Base-by-base conservation (phyloP, 148 eudicot species). In the Chenopodium quinoa region DNA sequence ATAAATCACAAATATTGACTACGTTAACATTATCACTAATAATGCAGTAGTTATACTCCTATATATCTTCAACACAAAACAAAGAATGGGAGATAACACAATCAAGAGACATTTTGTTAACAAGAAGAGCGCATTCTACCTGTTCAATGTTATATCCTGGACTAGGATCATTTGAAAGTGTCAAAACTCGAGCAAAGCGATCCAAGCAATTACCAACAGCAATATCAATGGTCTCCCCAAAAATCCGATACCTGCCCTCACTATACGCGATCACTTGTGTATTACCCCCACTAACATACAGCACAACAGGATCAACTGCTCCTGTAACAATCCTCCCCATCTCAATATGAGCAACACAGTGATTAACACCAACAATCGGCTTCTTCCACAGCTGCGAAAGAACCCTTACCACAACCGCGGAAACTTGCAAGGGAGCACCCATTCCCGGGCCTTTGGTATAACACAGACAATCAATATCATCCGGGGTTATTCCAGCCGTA, bases 201-300 rank as follows among this genome's bases (percentile, higher is more conserved):
- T 94, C 97, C 91, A 94, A 87, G 87, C 98, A 94, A 91, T 94
- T 94, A 58, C 98, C 98, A 63, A 94, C 93, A 79, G 98, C 98
- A 82, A 94, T 94, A 85, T 94, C 98, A 82, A 94, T 93, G n/a
- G 98, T 94, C 92, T 94, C 98, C 10, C 98, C 98, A 86, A 94
- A 94, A 71, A 94, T 94, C 56, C 98, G 83, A 82, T 93, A 94
- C 65, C 97, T 83, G 6, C 98, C 98, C 88, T 94, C 98, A 75
- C 97, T 94, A 76, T 93, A 94, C 1, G 98, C 97, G 87, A 94
- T 94, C 22, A 92, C 98, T 90, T 94, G 98, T 0, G 98, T 94
- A 84, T 94, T 94, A 67, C 98, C 98, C 34, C 98, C 98, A 86
- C 98, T 94, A 34, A 93, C 98, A 88, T 94, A 94, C 80, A 94